Conservation (phyloP, 2,329 filamentous ascomycete species). For the Trichoderma polysporum region DNA sequence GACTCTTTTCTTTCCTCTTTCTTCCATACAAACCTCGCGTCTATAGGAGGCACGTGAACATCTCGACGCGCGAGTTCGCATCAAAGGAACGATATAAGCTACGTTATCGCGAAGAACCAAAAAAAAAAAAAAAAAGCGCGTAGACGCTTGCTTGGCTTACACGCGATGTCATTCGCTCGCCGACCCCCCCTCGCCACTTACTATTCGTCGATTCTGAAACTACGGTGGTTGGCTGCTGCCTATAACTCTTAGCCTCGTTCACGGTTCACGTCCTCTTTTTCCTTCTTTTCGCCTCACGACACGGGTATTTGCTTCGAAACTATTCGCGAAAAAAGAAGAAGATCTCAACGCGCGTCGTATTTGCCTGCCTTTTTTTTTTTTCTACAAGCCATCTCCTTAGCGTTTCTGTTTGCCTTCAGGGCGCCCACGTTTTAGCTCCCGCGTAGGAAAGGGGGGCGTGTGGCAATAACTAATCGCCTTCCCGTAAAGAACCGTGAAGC, state of each 20-base stretch:
- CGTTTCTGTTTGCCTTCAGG: neutral
- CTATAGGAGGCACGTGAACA: slow-evolving; percentile 2
- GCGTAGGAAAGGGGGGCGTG: neutral
- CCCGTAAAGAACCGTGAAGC: neutral
- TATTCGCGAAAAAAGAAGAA: neutral
- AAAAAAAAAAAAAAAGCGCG: neutral
- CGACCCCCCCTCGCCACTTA: neutral
- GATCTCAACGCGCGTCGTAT: neutral
- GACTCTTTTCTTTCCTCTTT: neutral
- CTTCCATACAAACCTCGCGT: neutral
- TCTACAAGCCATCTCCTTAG: neutral
- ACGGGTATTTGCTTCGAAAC: neutral
- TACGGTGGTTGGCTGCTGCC: slow-evolving; percentile 2
- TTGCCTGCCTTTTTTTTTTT: neutral
- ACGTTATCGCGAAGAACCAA: too few species aligned
- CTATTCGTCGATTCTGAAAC: neutral
- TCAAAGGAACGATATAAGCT: too few species aligned
- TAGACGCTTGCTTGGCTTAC: neutral
- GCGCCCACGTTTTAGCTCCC: neutral
- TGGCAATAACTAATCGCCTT: neutral
- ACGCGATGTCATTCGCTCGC: slow-evolving; percentile 5
- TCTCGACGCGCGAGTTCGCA: slow-evolving; percentile 6
- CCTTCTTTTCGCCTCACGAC: slow-evolving; percentile 6
- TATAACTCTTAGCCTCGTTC: neutral
- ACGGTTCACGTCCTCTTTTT: neutral